These are phyloP conservation scores for Musa itinerans DNA, from an alignment of 176 grass and related monocot genomes.

Conservation along the genomic window DNA sequence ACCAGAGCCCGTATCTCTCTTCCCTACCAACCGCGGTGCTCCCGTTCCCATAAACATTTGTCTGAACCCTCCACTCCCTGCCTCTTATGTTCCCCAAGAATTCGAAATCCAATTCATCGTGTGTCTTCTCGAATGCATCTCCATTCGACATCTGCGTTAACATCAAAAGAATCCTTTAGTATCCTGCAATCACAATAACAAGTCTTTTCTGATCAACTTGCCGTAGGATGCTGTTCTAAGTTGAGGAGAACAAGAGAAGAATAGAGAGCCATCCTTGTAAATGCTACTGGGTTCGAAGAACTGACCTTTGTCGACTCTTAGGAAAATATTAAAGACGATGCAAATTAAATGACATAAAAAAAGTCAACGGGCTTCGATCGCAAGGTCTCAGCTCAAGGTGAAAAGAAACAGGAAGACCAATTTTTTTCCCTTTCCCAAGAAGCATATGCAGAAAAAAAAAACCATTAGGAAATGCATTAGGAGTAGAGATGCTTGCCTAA, in stretches of 20 bases:
- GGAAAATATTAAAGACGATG: background rate
- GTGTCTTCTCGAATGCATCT: conserved; percentile 74
- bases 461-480: background rate
- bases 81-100: conserved; percentile 80
- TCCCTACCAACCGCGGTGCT: conserved; percentile 63
- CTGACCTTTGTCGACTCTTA: background rate
- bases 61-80: conserved; percentile 68
- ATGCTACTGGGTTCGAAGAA: too few relatives aligned
- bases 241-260: background rate
- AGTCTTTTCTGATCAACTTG: background rate
- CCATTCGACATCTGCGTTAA: conserved; percentile 68
- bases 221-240: background rate
- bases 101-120: conserved; percentile 95
- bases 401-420: background rate
- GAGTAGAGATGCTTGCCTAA: background rate
- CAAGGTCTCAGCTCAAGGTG: background rate
- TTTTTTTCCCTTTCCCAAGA: background rate
- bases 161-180: conserved; percentile 9
- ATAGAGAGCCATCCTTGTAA: background rate
- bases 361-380: background rate
- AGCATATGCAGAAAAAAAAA: background rate
- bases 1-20: conserved; percentile 74
- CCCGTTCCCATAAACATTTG: conserved; percentile 83
- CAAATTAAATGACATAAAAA: background rate
- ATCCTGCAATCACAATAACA: background rate